A percentile compares a stretch with the other conserved stretches of the same genome.
Conservation (phyloP, 306 rosid genomes). For the Malus asiatica region DNA sequence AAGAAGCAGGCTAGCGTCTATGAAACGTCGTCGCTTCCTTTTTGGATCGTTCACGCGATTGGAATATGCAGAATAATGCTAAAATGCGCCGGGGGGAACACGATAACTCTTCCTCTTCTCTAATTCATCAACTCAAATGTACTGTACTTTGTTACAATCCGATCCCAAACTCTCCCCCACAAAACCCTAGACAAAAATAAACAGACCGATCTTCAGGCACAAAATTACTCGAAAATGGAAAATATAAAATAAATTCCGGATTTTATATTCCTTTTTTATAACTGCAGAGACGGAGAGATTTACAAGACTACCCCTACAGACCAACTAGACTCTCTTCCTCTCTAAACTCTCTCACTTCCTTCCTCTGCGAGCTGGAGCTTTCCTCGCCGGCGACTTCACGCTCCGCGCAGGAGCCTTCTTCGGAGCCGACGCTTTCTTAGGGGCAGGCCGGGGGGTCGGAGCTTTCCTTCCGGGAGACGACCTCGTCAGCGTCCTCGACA, state of each 20-base stretch:
- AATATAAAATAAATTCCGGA: conserved; percentile 8
- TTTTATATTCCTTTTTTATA: conserved; percentile 7
- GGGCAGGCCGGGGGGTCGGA: conserved; percentile 27
- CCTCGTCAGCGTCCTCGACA: conserved; percentile 57
- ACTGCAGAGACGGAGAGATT: conserved; percentile 26
- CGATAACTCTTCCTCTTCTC: background rate
- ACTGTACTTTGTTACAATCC: background rate
- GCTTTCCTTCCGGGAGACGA: conserved; percentile 58
- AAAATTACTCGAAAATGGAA: background rate
- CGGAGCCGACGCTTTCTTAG: conserved; percentile 36
- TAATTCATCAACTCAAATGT: background rate
- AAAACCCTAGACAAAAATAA: background rate
- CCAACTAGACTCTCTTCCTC: conserved; percentile 8
- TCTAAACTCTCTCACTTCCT: conserved; percentile 30
- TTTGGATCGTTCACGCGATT: background rate
- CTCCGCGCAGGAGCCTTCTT: conserved; percentile 45
- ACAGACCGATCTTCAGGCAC: background rate
- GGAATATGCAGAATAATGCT: background rate
- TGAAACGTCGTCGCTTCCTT: background rate
- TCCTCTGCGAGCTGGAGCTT: conserved; percentile 38
- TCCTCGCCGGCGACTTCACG: conserved; percentile 54
- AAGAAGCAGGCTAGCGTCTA: background rate
- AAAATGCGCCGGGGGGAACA: background rate
- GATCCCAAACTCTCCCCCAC: background rate
- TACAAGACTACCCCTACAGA: conserved; percentile 49